Base-by-base conservation (phyloP, 2,329 filamentous ascomycete species). In the Gnomoniopsis smithogilvyi region DNA sequence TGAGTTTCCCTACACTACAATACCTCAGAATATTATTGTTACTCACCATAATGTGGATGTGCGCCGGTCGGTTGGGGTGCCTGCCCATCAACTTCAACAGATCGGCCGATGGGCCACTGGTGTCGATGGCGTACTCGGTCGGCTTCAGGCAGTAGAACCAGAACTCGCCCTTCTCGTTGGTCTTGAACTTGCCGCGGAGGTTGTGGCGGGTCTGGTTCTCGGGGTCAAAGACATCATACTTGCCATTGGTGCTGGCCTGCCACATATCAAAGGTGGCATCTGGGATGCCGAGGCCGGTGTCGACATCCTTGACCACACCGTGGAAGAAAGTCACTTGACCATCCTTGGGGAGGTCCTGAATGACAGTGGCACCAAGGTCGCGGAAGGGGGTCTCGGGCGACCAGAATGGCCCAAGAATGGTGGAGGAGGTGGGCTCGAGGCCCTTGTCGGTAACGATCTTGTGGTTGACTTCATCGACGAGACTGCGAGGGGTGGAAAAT, bases 391-490 rank as follows among this genome's bases (percentile, higher is more conserved):
- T 82, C 62, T 89, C 79, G 54, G 80, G 76, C 17, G 85, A 78
- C 78, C 84, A 89, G 73, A 90, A 90, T 2, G 87, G 87, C 1
- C 87, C 87, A 2, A 90, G 78, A 59, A 89, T 87, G 45, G 86
- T 83, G 17, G 84, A 85, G 17, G 83, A 77, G 4, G 85, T 87
- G 45, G 82, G 76, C 43, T 81, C 76, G 46, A 73, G 73, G 56
- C 50, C 58, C 43, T 59, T 52, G 36, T 58, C 57, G 62, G 76
- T 72, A 33, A 77, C 74, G 8, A 80, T 81, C 48, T 81, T 83
- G 73, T 82, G 83, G 26, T 85, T 87, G 65, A 89, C 87, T 65
- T 87, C 83, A 65, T 88, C 85, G 54, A 88, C 83, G 7, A 82
- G 74, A 1, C 67, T 68, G 19, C 4, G 11, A 2, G 10, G 10